These are phyloP conservation scores for Debaryomyces singareniensis DNA, from an alignment of 1,139 yeast species.

Conservation along the genomic window DNA sequence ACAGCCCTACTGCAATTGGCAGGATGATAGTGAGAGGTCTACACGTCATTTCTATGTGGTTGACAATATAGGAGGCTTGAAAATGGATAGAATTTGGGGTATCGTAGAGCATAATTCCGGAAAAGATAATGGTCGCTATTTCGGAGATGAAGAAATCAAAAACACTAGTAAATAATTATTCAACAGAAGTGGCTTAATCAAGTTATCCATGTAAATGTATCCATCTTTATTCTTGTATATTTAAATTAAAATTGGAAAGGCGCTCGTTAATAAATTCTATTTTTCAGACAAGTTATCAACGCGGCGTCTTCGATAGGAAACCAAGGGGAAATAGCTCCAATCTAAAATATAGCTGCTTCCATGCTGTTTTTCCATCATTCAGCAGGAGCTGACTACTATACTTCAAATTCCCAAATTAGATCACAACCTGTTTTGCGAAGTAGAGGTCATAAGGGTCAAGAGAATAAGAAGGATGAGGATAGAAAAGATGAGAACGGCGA, in stretches of 20 bases:
- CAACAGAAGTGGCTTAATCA: too few relatives aligned
- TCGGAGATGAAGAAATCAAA: conserved; percentile 8
- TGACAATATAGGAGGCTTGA: conserved; percentile 74
- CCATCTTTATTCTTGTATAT: too few relatives aligned
- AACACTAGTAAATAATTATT: neutral
- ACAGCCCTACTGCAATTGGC: conserved; percentile 60
- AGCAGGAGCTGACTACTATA: conserved; percentile 6
- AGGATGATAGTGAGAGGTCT: conserved; percentile 31
- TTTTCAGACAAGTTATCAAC: too few relatives aligned
- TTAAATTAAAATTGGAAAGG: too few relatives aligned
- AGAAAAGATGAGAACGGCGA: conserved; percentile 3
- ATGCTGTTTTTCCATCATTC: conserved; percentile 3
- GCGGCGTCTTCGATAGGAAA: too few relatives aligned
- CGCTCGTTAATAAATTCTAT: too few relatives aligned
- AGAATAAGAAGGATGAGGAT: conserved; percentile 3
- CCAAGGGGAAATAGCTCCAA: too few relatives aligned
- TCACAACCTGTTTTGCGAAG: conserved; percentile 11
- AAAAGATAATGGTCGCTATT: conserved; percentile 58
- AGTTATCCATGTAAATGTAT: too few relatives aligned
- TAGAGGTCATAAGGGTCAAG: conserved; percentile 7
- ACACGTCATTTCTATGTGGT: conserved; percentile 48
- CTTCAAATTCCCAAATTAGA: conserved; percentile 8
- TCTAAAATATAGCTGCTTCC: too few relatives aligned
- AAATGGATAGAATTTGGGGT: conserved; percentile 84
- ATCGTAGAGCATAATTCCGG: conserved; percentile 63